Percentiles rank a stretch among this genome's conserved stretches.
Evolutionary conservation across 2,329 filamentous ascomycete genomes (phyloP).

Genomic region (Colletotrichum sojae): DNA sequence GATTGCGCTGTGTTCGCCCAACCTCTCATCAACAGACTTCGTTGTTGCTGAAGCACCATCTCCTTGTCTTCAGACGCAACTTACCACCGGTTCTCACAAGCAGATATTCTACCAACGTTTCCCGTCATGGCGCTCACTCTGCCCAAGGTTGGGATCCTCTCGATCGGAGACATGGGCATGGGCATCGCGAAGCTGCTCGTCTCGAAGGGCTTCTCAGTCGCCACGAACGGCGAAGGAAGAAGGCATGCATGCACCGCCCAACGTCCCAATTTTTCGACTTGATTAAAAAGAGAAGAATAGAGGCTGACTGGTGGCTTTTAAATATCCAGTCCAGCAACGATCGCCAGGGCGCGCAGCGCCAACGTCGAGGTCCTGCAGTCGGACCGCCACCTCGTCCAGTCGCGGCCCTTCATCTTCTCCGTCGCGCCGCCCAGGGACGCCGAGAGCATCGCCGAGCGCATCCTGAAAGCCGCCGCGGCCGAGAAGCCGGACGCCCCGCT

Average conservation of each 20-base stretch:
- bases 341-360: constrained; percentile 66
- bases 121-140: constrained; percentile 21
- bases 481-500: constrained; percentile 55
- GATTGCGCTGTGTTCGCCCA: no score
- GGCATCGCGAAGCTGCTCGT: constrained; percentile 65
- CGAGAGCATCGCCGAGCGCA: constrained; percentile 69
- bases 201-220: constrained; percentile 62
- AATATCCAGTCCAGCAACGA: constrained; percentile 66
- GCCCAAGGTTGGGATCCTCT: constrained; percentile 62
- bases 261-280: no score
- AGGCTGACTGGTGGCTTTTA: no score
- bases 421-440: constrained; percentile 78
- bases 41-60: no score
- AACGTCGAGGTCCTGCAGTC: constrained; percentile 67
- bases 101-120: no score
- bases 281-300: no score
- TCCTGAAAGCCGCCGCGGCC: constrained; percentile 64
- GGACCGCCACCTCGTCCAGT: constrained; percentile 68
- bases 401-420: constrained; percentile 73
- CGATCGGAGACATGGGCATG: constrained; percentile 69
- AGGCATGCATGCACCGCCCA: constrained; percentile 50
- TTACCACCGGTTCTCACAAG: no score
- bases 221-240: constrained; percentile 63
- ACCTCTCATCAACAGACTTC: no score
- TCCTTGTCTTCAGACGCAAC: no score